Base-by-base conservation (phyloP, 495 filamentous ascomycete species). In the Penicillium taxi region DNA sequence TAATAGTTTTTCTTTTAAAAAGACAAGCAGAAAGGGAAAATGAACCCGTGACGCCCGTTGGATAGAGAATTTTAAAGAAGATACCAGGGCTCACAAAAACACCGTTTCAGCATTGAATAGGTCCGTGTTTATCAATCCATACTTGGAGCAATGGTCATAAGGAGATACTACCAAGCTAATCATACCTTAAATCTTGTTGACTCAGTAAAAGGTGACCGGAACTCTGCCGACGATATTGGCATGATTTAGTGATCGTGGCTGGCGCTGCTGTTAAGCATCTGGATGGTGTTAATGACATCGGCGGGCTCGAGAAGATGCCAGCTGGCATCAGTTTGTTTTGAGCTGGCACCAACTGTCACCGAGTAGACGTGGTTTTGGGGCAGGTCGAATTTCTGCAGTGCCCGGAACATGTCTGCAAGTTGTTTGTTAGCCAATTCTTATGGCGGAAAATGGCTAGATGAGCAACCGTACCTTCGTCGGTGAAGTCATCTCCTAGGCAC, bases 401-500 rank as follows among this genome's bases (percentile, higher is more conserved):
- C 76, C 28, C 78, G 78, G 73, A 76, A 77, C 73, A 77, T 77
- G 40, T 77, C 65, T 77, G 22, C n/a, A 14, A 34, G 4, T 0
- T 14, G 6, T 25, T 11, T 4, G 27, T 49, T 46, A 49, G 42
- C n/a, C 27, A 27, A 13, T 9, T 15, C 6, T 16, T 24, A 4
- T 11, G 12, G 28, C 1, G 4, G 14, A 23, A 12, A 3, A 18
- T 17, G 9, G 9, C 9, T 3, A 8, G 6, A 2, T 12, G n/a
- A n/a, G n/a, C 15, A 4, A 32, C 8, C 75, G 67, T 78, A 82
- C 91, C 91, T 73, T 98, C 91, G 59, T 98, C 91, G 8, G 91
- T 96, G 41, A 88, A 91, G 49, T 98, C 91, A 58, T 98, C 91
- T 15, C 91, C 91, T 22, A 84, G 64, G 52, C 91, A 98, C 25